Percentiles rank a stretch among this genome's conserved stretches.
phyloP scores from a whole-genome alignment of 441 rosid species.

The Croton setiger region DNA sequence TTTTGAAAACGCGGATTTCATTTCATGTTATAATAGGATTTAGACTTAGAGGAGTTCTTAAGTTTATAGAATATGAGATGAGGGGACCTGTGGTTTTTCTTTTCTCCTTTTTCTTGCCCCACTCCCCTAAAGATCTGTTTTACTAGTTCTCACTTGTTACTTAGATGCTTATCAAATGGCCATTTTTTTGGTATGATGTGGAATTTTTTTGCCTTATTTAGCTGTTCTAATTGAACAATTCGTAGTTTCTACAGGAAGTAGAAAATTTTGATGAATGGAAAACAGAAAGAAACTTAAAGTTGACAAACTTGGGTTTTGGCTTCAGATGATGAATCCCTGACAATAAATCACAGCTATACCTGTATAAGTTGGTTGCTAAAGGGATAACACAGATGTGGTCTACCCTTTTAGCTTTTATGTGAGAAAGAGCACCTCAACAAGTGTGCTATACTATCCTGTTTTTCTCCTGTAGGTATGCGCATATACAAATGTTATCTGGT shows the following conservation, averaged over 20 bases:
- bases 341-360: neutral
- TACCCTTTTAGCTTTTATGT: neutral
- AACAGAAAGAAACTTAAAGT: neutral
- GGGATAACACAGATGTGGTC: neutral
- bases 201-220: neutral
- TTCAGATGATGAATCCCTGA: neutral
- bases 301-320: neutral
- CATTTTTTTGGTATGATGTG: neutral
- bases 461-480: neutral
- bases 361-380: neutral
- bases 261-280: neutral
- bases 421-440: neutral
- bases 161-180: neutral
- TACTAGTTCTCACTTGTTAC: neutral
- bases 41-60: neutral
- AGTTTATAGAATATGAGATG: too few species aligned
- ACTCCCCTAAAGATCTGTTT: neutral
- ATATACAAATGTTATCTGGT: neutral
- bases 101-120: neutral
- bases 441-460: neutral
- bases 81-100: neutral
- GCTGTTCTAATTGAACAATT: neutral
- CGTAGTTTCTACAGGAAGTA: neutral
- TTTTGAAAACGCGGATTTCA: neutral
- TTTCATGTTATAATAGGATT: constrained; percentile 2